Percentiles rank a stretch among this genome's conserved stretches.
phyloP scores from a whole-genome alignment of 148 eudicot genomes.

The Beta vulgaris region DNA sequence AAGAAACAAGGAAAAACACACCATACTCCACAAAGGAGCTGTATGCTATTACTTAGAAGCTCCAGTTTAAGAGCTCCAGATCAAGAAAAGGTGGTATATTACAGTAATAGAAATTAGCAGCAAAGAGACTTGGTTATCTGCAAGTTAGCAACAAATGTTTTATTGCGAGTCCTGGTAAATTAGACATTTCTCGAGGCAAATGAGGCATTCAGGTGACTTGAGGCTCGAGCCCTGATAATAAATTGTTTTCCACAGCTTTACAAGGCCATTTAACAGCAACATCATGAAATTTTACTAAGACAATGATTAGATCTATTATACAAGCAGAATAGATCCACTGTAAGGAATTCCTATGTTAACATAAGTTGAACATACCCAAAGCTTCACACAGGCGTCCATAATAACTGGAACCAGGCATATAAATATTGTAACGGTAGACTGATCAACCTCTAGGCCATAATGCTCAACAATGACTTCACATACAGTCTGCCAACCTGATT shows the following conservation, averaged over 20 bases:
- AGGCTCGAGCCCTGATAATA: neutral
- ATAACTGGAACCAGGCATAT: constrained; percentile 80
- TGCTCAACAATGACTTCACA: constrained; percentile 79
- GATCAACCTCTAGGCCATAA: constrained; percentile 85
- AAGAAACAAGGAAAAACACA: neutral
- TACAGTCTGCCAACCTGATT: constrained; percentile 94
- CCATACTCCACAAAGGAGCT: constrained; percentile 7
- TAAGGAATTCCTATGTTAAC: neutral
- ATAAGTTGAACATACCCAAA: constrained; percentile 69
- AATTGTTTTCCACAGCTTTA: neutral
- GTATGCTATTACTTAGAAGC: too few relatives aligned
- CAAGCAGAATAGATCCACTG: neutral
- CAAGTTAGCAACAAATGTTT: neutral
- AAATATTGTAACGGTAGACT: constrained; percentile 65
- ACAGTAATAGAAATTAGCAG: neutral
- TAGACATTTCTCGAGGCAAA: neutral
- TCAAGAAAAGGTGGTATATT: neutral
- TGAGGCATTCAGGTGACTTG: neutral
- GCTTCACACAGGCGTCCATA: constrained; percentile 91
- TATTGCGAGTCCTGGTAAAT: neutral
- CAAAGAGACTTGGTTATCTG: neutral
- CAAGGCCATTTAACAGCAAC: neutral
- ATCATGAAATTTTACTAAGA: neutral
- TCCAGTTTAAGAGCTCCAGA: neutral
- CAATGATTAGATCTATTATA: neutral